phyloP scores from a whole-genome alignment of 768 basidiomycete species.

The Kwoniella heveanensis region DNA sequence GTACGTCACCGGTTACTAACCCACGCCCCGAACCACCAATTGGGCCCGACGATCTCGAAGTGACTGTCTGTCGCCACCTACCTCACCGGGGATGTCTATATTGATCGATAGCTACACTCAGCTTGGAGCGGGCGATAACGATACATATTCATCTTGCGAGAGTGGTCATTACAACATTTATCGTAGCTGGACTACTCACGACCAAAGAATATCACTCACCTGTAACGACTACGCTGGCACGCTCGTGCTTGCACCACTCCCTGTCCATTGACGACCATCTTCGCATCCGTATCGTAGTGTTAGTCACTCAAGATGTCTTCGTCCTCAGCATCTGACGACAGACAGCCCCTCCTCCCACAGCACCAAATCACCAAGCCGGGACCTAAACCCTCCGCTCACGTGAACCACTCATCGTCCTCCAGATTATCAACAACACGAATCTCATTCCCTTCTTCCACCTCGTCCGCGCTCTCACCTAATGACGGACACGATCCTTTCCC shows the following conservation, averaged over 20 bases:
- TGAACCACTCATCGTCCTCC: slow-evolving; percentile 24
- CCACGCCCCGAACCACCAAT: too few relatives aligned
- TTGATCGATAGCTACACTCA: too few relatives aligned
- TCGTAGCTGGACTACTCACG: too few relatives aligned
- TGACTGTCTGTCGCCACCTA: too few relatives aligned
- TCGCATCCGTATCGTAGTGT: too few relatives aligned
- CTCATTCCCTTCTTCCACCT: slow-evolving; percentile 43
- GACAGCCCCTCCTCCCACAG: slow-evolving; percentile 31
- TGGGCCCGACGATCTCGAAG: not conserved
- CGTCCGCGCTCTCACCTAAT: slow-evolving; percentile 20
- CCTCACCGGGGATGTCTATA: too few relatives aligned
- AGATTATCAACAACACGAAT: slow-evolving; percentile 35
- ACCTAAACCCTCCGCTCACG: slow-evolving; percentile 8
- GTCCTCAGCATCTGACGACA: slow-evolving; percentile 24
- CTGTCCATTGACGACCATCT: too few relatives aligned
- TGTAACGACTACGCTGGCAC: not conserved
- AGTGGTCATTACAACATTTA: too few relatives aligned
- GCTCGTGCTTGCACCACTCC: not conserved
- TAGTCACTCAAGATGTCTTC: slow-evolving; percentile 4
- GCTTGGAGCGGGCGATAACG: too few relatives aligned
- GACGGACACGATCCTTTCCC: slow-evolving; percentile 16
- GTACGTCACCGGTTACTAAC: slow-evolving; percentile 19
- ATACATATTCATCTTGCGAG: too few relatives aligned
- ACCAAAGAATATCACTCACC: too few relatives aligned
- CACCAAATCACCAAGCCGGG: slow-evolving; percentile 5